These are phyloP conservation scores for Anthracocystis setariae DNA, from an alignment of 1,284 basidiomycete genomes.

Conservation along the genomic window DNA sequence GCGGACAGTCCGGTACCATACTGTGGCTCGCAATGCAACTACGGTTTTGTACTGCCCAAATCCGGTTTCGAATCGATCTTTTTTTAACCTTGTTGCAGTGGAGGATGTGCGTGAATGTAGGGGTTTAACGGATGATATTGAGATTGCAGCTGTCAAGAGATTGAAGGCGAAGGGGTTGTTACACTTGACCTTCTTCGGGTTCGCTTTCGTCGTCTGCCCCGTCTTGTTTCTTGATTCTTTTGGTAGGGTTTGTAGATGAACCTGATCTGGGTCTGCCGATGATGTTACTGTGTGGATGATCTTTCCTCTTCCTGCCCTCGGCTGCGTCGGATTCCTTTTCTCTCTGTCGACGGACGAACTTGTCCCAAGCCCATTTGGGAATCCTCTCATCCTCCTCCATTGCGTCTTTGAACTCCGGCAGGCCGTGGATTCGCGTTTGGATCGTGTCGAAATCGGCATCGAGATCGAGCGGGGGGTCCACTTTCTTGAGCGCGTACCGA, in stretches of 20 bases:
- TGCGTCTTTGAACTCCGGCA: slow-evolving; percentile 45
- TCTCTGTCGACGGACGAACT: slow-evolving; percentile 58
- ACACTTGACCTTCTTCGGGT: slow-evolving; percentile 48
- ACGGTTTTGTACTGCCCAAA: background rate
- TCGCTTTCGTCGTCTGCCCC: slow-evolving; percentile 30
- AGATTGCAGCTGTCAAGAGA: too few relatives aligned
- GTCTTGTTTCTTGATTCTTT: slow-evolving; percentile 8
- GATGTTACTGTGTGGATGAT: background rate
- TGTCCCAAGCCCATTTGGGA: slow-evolving; percentile 58
- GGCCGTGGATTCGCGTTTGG: slow-evolving; percentile 11
- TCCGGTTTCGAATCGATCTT: too few relatives aligned
- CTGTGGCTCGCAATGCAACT: too few relatives aligned
- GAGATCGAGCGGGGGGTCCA: slow-evolving; percentile 74
- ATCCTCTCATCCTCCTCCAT: slow-evolving; percentile 47
- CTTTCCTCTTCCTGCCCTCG: slow-evolving; percentile 29
- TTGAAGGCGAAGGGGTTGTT: too few relatives aligned
- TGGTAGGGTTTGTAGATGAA: background rate
- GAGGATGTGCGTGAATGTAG: too few relatives aligned
- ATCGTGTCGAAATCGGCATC: slow-evolving; percentile 35
- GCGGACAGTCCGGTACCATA: too few relatives aligned
- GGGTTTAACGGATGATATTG: too few relatives aligned
- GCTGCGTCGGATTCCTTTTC: slow-evolving; percentile 27
- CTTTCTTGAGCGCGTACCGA: slow-evolving; percentile 91
- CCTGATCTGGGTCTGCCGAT: background rate
- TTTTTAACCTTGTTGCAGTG: too few relatives aligned